These are phyloP conservation scores for Hypoxylon rickii DNA, from an alignment of 495 filamentous ascomycete species.

Conservation along the genomic window DNA sequence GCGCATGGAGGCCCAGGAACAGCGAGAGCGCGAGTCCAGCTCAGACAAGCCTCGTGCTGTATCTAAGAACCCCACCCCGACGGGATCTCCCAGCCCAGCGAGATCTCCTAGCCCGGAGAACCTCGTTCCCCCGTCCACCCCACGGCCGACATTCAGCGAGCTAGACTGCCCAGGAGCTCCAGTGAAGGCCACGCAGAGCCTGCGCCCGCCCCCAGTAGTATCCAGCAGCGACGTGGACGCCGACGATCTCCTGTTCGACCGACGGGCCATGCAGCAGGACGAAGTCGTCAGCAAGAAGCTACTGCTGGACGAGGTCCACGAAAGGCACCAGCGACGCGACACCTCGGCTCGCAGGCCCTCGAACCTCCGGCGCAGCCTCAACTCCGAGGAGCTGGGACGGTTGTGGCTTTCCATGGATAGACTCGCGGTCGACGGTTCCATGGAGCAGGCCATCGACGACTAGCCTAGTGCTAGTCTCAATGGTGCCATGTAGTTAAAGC, in stretches of 20 bases:
- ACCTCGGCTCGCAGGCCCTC: slow-evolving; percentile 1
- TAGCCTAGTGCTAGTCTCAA: not conserved
- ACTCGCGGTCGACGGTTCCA: not conserved
- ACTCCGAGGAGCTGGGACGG: slow-evolving; percentile 10
- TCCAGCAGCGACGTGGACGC: not conserved
- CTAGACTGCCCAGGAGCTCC: slow-evolving; percentile 1
- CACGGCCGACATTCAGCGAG: too few species aligned
- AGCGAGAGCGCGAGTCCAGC: not conserved
- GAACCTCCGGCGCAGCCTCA: slow-evolving; percentile 5
- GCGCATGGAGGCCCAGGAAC: not conserved
- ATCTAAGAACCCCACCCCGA: not conserved
- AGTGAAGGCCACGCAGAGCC: not conserved
- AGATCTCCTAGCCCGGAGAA: not conserved
- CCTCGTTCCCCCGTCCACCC: too few species aligned
- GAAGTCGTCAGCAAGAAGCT: not conserved
- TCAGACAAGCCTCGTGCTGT: not conserved
- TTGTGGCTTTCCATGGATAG: not conserved
- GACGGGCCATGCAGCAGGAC: not conserved
- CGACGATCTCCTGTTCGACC: slow-evolving; percentile 5
- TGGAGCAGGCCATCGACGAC: not conserved
- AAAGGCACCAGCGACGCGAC: not conserved
- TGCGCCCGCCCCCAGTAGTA: not conserved
- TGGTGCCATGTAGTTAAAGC: too few species aligned
- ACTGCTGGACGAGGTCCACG: slow-evolving; percentile 1
- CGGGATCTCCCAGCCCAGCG: not conserved